Conservation (phyloP, 2,329 filamentous ascomycete species). For the Colletotrichum cereale region DNA sequence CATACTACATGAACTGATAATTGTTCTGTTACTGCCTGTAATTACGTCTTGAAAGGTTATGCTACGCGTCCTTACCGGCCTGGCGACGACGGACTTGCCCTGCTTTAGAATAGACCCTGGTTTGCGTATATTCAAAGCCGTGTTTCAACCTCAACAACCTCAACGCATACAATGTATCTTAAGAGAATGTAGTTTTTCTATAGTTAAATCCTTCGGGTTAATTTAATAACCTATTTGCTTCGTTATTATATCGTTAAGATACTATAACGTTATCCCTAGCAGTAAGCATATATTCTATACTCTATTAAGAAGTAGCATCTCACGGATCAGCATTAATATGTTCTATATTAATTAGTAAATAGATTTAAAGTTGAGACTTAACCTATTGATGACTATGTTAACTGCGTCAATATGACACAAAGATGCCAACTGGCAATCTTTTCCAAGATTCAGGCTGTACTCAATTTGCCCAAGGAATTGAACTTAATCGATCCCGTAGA, state of each 20-base stretch:
- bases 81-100: neutral
- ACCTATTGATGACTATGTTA: neutral
- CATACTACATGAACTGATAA: too few relatives aligned
- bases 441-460: conserved; percentile 12
- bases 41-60: neutral
- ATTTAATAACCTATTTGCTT: neutral
- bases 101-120: neutral
- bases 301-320: conserved; percentile 19
- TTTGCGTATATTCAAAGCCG: neutral
- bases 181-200: too few relatives aligned
- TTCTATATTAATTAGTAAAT: conserved; percentile 1
- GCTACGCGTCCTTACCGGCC: neutral
- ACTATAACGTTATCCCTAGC: neutral
- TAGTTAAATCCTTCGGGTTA: too few relatives aligned
- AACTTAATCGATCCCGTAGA: neutral
- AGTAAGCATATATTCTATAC: conserved; percentile 3
- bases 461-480: conserved; percentile 1
- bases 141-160: neutral
- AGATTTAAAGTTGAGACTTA: conserved; percentile 3
- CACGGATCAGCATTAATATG: conserved; percentile 11
- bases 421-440: conserved; percentile 2
- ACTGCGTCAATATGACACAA: neutral
- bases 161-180: too few relatives aligned
- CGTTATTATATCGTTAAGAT: too few relatives aligned
- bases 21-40: neutral